Conservation (phyloP, 441 rosid genomes). For the Codiaeum variegatum region DNA sequence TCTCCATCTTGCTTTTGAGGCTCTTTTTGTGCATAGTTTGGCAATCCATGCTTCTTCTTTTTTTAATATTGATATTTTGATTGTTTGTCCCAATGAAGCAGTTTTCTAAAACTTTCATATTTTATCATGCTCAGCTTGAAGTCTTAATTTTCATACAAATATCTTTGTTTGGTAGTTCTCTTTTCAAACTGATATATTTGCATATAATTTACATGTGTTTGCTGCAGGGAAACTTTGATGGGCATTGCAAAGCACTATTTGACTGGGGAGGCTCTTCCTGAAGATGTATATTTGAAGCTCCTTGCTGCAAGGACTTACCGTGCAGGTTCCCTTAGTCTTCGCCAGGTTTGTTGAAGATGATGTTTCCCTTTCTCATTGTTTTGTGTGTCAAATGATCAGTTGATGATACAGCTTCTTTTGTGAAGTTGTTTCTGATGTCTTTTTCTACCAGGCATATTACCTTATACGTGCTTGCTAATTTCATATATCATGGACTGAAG, state of each 20-base stretch:
- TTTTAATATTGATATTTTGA: not conserved
- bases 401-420: not conserved
- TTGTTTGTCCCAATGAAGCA: not conserved
- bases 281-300: constrained; percentile 77
- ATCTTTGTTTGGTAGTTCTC: not conserved
- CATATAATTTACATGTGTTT: constrained; percentile 10
- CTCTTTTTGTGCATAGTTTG: not conserved
- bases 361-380: not conserved
- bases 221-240: constrained; percentile 81
- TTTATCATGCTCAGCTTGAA: constrained; percentile 4
- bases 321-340: constrained; percentile 86
- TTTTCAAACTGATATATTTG: not conserved
- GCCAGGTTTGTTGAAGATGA: constrained; percentile 55
- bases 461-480: not conserved
- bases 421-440: not conserved
- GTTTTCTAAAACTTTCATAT: not conserved
- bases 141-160: not conserved
- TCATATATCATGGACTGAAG: not conserved
- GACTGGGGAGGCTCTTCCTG: constrained; percentile 82
- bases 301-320: constrained; percentile 91
- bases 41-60: not conserved
- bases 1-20: not conserved
- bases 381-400: not conserved
- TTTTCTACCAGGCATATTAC: not conserved
- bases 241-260: constrained; percentile 85